Conservation (phyloP, 1,284 basidiomycete species). For the Trichosporon asahii region DNA sequence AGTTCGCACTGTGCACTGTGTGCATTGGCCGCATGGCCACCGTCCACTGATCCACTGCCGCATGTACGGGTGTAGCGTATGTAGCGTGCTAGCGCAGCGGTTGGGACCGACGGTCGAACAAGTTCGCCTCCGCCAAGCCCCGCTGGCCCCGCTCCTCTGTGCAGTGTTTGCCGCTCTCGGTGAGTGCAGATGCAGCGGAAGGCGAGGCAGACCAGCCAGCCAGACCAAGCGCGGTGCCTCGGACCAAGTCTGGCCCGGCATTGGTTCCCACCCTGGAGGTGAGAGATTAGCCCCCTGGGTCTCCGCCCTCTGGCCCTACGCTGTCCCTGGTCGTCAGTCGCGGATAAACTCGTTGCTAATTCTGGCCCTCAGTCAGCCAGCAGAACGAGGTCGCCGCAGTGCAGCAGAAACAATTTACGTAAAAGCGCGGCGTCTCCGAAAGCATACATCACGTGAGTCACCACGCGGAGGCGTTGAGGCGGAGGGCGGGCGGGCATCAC, state of each 20-base stretch:
- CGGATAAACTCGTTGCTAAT: background rate
- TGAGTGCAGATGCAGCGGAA: background rate
- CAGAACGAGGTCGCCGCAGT: background rate
- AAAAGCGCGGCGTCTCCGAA: background rate
- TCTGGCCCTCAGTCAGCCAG: background rate
- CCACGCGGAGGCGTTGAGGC: too few relatives aligned
- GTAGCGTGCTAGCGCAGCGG: background rate
- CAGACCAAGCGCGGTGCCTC: background rate
- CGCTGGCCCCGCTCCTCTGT: background rate
- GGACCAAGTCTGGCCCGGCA: slow-evolving; percentile 2
- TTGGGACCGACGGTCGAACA: background rate
- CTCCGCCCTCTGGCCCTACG: background rate
- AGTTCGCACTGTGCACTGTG: too few relatives aligned
- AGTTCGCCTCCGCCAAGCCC: background rate
- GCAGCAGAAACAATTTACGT: background rate
- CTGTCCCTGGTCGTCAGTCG: background rate
- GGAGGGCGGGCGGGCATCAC: background rate
- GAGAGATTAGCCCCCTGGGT: background rate
- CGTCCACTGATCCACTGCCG: too few relatives aligned
- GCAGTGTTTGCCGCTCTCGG: background rate
- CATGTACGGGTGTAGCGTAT: background rate
- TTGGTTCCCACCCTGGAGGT: background rate
- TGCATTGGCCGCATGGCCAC: too few relatives aligned
- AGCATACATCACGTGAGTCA: background rate
- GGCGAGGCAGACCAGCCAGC: background rate